Percentiles rank a stretch among this genome's conserved stretches.
Conservation (phyloP, 1,139 yeast species). For the Casaregolazyma lundiana region DNA sequence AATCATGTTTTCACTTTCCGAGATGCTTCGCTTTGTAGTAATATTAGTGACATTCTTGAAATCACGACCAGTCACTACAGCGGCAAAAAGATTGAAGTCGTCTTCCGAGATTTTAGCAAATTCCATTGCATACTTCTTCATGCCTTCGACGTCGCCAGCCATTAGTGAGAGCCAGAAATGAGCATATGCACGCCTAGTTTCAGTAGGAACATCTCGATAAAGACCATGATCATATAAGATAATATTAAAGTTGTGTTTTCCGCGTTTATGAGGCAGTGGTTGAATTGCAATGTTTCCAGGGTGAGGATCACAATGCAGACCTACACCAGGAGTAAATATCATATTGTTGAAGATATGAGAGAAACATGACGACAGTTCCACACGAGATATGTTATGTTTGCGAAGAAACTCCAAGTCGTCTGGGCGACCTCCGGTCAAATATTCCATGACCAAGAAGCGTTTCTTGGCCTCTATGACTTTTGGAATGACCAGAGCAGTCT, state of each 20-base stretch:
- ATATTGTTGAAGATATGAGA: conserved; percentile 89
- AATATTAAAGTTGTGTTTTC: conserved; percentile 80
- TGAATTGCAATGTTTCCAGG: conserved; percentile 93
- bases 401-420: conserved; percentile 69
- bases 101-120: conserved; percentile 80
- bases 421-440: conserved; percentile 69
- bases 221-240: conserved; percentile 92
- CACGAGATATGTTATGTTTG: conserved; percentile 59
- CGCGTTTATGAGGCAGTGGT: conserved; percentile 28
- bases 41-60: conserved; percentile 66
- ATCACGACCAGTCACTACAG: conserved; percentile 92
- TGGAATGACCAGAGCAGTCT: conserved; percentile 81
- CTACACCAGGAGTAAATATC: conserved; percentile 91
- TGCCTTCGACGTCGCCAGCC: conserved; percentile 58
- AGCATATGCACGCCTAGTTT: conserved; percentile 77
- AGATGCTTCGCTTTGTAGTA: conserved; percentile 45
- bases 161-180: conserved; percentile 89
- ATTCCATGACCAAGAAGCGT: conserved; percentile 86
- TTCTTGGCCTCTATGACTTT: conserved; percentile 59
- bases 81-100: conserved; percentile 78
- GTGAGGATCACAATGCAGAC: conserved; percentile 96
- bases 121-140: conserved; percentile 67
- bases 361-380: conserved; percentile 77
- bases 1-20: conserved; percentile 64
- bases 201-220: conserved; percentile 75